A percentile compares a stretch with the other conserved stretches of the same genome.
Evolutionary conservation across 2,329 filamentous ascomycete genomes (phyloP).

Genomic region (Aureobasidium leucospermi): DNA sequence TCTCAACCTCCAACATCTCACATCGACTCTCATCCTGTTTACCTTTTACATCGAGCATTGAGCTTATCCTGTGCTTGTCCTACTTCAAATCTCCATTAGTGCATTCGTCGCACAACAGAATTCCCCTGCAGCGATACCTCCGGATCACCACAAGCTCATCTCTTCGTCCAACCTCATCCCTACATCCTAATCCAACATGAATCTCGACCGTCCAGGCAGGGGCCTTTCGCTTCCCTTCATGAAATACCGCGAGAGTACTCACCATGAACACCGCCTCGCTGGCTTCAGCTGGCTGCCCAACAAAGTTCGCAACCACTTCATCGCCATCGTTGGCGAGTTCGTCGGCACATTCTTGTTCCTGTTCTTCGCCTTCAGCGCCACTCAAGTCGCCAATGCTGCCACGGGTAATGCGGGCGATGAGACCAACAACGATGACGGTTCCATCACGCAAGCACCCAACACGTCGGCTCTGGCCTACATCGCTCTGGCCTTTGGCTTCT

Average conservation of each 20-base stretch:
- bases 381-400: conserved; percentile 34
- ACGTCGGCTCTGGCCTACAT: conserved; percentile 32
- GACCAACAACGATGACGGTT: conserved; percentile 15
- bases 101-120: neutral
- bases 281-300: conserved; percentile 39
- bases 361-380: conserved; percentile 34
- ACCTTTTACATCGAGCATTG: neutral
- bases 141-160: neutral
- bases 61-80: conserved; percentile 5
- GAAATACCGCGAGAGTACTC: conserved; percentile 20
- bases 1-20: neutral
- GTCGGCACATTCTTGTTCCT: conserved; percentile 41
- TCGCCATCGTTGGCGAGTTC: conserved; percentile 38
- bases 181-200: conserved; percentile 27
- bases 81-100: neutral
- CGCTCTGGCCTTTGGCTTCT: conserved; percentile 35
- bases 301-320: conserved; percentile 32
- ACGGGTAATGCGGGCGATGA: conserved; percentile 17
- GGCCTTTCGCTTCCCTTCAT: conserved; percentile 34
- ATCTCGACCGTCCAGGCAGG: conserved; percentile 30
- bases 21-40: conserved; percentile 4
- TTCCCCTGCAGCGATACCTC: conserved; percentile 9
- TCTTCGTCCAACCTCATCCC: neutral
- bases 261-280: conserved; percentile 30
- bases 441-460: conserved; percentile 28